Conservation (phyloP, 2,329 filamentous ascomycete species). For the Seiridium cupressi region DNA sequence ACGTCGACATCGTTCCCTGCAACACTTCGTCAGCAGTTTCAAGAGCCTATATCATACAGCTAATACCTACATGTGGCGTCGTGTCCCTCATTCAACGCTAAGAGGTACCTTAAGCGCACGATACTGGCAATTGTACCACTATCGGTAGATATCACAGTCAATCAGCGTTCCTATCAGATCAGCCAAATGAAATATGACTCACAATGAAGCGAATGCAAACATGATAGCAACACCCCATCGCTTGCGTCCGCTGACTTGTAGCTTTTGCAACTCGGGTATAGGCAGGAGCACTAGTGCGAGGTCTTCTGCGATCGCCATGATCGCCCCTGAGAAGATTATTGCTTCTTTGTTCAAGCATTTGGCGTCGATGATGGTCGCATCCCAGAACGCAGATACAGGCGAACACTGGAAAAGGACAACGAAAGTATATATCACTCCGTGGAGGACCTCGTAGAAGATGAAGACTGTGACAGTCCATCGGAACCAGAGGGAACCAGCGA, state of each 20-base stretch:
- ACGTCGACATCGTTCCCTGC: not conserved
- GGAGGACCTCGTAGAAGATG: not conserved
- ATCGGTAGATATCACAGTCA: not conserved
- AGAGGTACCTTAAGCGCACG: not conserved
- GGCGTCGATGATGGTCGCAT: not conserved
- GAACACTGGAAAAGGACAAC: not conserved
- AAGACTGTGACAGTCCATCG: not conserved
- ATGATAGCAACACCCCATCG: not conserved
- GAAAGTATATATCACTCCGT: not conserved
- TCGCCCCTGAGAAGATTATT: not conserved
- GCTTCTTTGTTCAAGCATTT: not conserved
- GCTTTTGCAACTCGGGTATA: not conserved
- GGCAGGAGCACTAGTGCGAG: not conserved
- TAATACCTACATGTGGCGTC: not conserved
- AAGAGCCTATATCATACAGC: not conserved
- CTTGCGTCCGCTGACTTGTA: not conserved
- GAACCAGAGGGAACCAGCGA: not conserved
- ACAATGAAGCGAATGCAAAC: slow-evolving; percentile 2
- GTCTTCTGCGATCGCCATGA: not conserved
- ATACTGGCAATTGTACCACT: slow-evolving; percentile 5
- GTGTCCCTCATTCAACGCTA: not conserved
- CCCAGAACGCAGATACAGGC: not conserved
- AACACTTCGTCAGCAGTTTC: too few species aligned
- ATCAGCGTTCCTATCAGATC: not conserved
- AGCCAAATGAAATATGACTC: not conserved